phyloP scores from a whole-genome alignment of 805 yeast species.

The Wickerhamomyces rabaulensis region DNA sequence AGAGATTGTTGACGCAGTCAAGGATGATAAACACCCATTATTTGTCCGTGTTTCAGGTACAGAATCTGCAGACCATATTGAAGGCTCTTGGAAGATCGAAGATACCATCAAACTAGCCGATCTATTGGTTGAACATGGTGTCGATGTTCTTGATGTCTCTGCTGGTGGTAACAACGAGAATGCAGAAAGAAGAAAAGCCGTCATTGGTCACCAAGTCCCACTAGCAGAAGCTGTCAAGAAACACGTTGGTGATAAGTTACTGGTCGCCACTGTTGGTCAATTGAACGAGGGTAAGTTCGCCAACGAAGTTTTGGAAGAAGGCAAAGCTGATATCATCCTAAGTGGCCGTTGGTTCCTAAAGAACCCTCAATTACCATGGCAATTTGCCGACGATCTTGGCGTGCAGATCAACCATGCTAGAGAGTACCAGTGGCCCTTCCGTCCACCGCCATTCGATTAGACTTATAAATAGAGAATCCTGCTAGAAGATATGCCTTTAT shows the following conservation, averaged over 20 bases:
- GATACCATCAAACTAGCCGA: conserved; percentile 30
- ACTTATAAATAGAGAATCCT: neutral
- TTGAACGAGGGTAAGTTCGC: conserved; percentile 32
- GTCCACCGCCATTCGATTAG: conserved; percentile 12
- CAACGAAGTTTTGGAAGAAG: conserved; percentile 35
- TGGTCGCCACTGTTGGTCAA: conserved; percentile 45
- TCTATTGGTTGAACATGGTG: conserved; percentile 36
- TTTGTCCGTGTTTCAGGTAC: conserved; percentile 25
- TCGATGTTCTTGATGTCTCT: conserved; percentile 50
- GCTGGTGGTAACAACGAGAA: conserved; percentile 43
- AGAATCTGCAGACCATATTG: conserved; percentile 12
- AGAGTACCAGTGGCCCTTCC: conserved; percentile 29
- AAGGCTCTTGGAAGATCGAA: conserved; percentile 16
- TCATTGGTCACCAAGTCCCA: conserved; percentile 31
- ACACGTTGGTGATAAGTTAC: conserved; percentile 36
- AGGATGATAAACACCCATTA: conserved; percentile 31
- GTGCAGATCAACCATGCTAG: conserved; percentile 34
- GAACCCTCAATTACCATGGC: conserved; percentile 45
- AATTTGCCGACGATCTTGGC: conserved; percentile 45
- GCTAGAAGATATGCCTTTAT: no score
- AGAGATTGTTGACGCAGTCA: conserved; percentile 44
- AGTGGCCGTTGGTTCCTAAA: conserved; percentile 42
- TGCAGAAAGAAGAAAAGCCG: conserved; percentile 20
- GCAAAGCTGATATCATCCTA: conserved; percentile 42
- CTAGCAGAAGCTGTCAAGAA: conserved; percentile 38